Conservation (phyloP, 768 basidiomycete genomes). For the Russula sp. region DNA sequence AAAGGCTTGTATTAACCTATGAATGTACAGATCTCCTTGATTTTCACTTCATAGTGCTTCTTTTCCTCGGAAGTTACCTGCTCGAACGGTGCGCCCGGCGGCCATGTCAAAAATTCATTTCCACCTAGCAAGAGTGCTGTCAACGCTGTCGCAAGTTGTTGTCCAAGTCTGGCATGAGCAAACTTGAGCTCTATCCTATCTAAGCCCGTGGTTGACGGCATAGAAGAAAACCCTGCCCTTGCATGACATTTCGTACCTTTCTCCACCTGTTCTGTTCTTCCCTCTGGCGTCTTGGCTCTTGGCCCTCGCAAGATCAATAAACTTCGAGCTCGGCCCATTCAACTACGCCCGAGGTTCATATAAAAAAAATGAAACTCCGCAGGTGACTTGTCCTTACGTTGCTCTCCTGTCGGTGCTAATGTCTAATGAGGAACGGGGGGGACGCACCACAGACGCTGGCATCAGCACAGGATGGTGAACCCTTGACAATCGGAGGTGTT, state of each 20-base stretch:
- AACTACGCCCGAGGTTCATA: constrained; percentile 23
- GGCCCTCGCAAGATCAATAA: constrained; percentile 29
- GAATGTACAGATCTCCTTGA: constrained; percentile 38
- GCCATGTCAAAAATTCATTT: too few relatives aligned
- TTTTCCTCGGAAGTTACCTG: constrained; percentile 34
- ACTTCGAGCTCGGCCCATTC: constrained; percentile 29
- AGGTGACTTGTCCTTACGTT: not conserved
- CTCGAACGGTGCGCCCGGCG: too few relatives aligned
- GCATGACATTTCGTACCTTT: constrained; percentile 28
- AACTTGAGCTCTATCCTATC: constrained; percentile 25
- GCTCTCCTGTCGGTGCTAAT: not conserved
- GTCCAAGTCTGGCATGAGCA: not conserved
- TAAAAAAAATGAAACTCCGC: not conserved
- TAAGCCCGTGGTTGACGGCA: constrained; percentile 44
- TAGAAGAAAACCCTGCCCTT: constrained; percentile 35
- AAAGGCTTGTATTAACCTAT: constrained; percentile 50
- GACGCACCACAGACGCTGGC: constrained; percentile 15
- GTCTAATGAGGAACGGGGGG: constrained; percentile 20
- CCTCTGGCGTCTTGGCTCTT: constrained; percentile 26
- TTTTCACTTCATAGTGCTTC: constrained; percentile 24
- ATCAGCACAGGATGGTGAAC: too few relatives aligned
- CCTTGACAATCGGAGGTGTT: too few relatives aligned
- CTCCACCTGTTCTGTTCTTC: constrained; percentile 26
- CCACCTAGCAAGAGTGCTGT: too few relatives aligned
- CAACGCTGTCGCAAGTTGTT: too few relatives aligned